Base-by-base conservation (phyloP, 176 grass and related monocot species). In the Olyra latifolia region DNA sequence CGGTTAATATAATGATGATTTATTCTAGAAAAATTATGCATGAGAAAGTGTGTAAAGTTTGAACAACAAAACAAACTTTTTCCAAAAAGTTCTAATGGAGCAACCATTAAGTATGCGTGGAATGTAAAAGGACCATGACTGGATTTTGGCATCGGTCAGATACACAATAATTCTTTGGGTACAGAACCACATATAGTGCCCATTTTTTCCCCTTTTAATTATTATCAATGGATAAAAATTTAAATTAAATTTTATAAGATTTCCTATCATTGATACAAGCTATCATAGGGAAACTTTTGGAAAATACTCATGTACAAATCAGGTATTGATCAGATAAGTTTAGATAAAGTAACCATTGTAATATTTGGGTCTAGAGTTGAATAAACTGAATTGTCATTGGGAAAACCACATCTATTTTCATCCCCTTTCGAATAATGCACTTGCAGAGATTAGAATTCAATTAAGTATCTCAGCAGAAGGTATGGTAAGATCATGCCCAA, bases 341-440 rank as follows among this genome's bases (percentile, higher is more conserved):
- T 30, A 40, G n/a, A 68, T 59, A 39, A 30, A 60, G 22, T 38
- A 61, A 87, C 23, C 22, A 23, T 49, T 83, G 19, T 47, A 30
- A 45, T 45, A 79, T 39, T 56, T 74, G n/a, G 56, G 71, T n/a
- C 13, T 7, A 39, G 62, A 65, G 30, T 65, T 65, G 30, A 81
- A 32, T n/a, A 32, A 41, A 35, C 24, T 57, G 49, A n/a, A 56
- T 58, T 42, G 22, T 16, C 72, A 58, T 59, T 70, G 15, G 53
- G 62, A 50, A 78, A 69, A 59, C 27, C 10, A 62, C 5, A 46
- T 58, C 53, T 68, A 20, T 62, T 52, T 84, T 84, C 53, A 49
- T 42, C 40, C 22, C 65, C 16, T 35, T 29, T 29, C 38, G 53
- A 86, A 73, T 28, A 73, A 32, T 45, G 58, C 39, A 17, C 60